Base-by-base conservation (phyloP, 75 land plant species). In the Pinus taeda region DNA sequence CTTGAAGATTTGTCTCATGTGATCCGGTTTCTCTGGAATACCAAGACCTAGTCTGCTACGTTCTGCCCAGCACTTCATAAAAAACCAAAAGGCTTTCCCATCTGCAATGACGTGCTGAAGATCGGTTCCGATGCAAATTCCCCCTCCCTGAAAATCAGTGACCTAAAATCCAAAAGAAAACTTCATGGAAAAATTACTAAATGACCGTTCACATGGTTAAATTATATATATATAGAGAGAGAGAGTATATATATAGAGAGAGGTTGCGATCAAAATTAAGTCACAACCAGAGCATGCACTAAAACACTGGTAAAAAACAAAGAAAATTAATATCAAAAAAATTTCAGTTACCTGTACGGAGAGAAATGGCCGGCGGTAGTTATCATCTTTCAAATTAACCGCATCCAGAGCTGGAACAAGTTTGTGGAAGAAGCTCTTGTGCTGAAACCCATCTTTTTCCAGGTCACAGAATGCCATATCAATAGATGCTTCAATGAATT, bases 1-100 rank as follows among this genome's bases (percentile, higher is more conserved):
- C 45, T 42, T 42, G 45, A 42, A 42, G 5, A 42, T 42, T 42
- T 42, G 45, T 42, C 6, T 42, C 45, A 42, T 42, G 45, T 42
- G 45, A 2, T 3, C 3, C 0, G 45, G 45, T 6, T 42, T 42
- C 45, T 42, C 45, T 42, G 45, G 3, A 42, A 42, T 42, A 42
- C 4, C 5, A 42, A 42, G 6, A 5, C 62, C 61, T 24, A 78
- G 72, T 2, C 75, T 60, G 58, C 59, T 71, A 22, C 79, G 14
- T 6, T 80, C 77, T 6, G 85, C 83, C 93, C 93, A 91, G 0
- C 87, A 75, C 29, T 79, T 84, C 86, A 88, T 77, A 83, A 91
- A 88, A 20, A 80, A 71, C 80, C 70, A 79, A 42, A 76, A 74
- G 21, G 85, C 84, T 20, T 81, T 74, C 13, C 88, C 91, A 55